phyloP scores from a whole-genome alignment of 2,329 filamentous ascomycete genomes.

The Dothiorella sarmentorum region DNA sequence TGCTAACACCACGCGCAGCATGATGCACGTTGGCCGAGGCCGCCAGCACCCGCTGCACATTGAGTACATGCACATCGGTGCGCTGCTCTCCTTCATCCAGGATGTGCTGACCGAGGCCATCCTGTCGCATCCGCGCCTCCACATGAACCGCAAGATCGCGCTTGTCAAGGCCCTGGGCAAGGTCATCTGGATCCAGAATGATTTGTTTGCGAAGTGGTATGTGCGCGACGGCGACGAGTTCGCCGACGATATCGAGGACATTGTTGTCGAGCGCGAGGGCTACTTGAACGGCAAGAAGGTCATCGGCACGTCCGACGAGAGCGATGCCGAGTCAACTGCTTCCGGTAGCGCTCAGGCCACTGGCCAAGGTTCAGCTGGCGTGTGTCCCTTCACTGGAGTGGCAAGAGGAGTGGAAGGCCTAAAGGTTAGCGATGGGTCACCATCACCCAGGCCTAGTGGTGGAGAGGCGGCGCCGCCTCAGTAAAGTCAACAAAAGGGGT shows the following conservation, averaged over 20 bases:
- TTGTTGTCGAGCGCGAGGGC: slow-evolving; percentile 35
- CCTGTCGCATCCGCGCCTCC: slow-evolving; percentile 65
- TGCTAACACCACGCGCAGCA: slow-evolving; percentile 37
- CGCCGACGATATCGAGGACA: slow-evolving; percentile 41
- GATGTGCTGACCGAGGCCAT: slow-evolving; percentile 75
- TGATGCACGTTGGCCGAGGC: slow-evolving; percentile 79
- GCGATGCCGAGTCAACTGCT: slow-evolving; percentile 13
- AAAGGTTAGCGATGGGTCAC: not conserved
- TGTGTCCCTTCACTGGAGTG: slow-evolving; percentile 19
- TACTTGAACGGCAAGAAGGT: slow-evolving; percentile 37
- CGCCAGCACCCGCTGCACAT: slow-evolving; percentile 70
- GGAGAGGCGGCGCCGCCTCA: not conserved
- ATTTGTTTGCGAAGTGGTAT: slow-evolving; percentile 81
- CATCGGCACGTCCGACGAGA: slow-evolving; percentile 29
- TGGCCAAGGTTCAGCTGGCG: not conserved
- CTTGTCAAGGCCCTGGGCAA: slow-evolving; percentile 74
- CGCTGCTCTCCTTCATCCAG: slow-evolving; percentile 69
- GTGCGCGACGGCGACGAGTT: slow-evolving; percentile 65
- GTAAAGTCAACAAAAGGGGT: not conserved
- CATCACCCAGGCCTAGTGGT: not conserved
- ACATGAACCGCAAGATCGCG: slow-evolving; percentile 65
- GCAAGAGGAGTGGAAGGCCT: slow-evolving; percentile 1
- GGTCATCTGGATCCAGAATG: slow-evolving; percentile 85
- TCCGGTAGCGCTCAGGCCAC: slow-evolving; percentile 10
- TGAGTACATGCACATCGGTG: slow-evolving; percentile 76